phyloP scores from a whole-genome alignment of 176 grass and related monocot genomes.

The Bonia amplexicaulis region DNA sequence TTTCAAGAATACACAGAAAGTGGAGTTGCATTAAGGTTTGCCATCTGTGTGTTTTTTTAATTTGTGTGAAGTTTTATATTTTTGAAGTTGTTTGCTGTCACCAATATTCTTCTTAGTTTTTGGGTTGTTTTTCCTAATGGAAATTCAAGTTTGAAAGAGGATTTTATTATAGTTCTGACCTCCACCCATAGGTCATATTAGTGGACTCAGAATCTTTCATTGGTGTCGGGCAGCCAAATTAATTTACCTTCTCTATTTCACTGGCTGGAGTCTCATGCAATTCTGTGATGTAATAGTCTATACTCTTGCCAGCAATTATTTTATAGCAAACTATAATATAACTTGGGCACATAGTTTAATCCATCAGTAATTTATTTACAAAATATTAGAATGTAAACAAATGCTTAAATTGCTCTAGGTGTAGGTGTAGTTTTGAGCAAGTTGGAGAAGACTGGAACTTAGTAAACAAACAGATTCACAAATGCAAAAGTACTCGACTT shows the following conservation, averaged over 20 bases:
- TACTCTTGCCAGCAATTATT: neutral
- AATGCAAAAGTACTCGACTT: neutral
- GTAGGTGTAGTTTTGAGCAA: neutral
- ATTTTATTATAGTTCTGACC: neutral
- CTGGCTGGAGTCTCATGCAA: neutral
- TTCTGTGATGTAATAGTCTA: neutral
- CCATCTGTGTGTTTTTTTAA: neutral
- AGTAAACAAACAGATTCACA: neutral
- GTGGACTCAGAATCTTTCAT: neutral
- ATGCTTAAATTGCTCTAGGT: neutral
- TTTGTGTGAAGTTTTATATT: neutral
- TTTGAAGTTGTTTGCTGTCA: conserved; percentile 1
- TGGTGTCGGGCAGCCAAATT: neutral
- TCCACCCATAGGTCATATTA: neutral
- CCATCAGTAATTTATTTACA: neutral
- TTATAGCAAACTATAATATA: neutral
- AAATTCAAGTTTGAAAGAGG: conserved; percentile 8
- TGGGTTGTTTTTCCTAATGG: neutral
- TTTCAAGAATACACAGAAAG: conserved; percentile 73
- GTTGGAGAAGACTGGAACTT: neutral
- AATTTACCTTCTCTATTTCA: neutral
- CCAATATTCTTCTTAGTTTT: conserved; percentile 5
- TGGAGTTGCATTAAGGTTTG: conserved; percentile 80
- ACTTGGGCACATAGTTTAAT: neutral
- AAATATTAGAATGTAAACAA: neutral